These are phyloP conservation scores for Pseudotsuga menziesii DNA, from an alignment of 75 land plant genomes.

Conservation along the genomic window DNA sequence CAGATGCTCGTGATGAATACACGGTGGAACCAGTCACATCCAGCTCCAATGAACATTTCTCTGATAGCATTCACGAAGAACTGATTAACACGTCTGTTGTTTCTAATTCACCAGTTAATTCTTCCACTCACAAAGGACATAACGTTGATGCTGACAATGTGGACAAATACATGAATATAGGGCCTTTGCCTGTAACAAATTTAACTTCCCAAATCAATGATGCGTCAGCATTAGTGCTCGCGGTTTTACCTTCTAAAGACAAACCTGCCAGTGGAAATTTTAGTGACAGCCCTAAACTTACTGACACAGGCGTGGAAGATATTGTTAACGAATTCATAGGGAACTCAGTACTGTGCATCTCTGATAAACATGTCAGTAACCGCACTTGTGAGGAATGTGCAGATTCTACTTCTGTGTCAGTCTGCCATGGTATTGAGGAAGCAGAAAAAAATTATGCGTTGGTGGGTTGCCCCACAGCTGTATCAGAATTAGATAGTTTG, in stretches of 20 bases:
- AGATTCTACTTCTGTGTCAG: not conserved
- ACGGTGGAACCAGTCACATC: not conserved
- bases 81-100: not conserved
- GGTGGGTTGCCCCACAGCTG: not conserved
- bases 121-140: not conserved
- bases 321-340: too few species aligned
- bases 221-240: not conserved
- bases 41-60: not conserved
- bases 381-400: not conserved
- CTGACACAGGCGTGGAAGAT: too few species aligned
- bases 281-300: too few species aligned
- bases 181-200: not conserved
- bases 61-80: not conserved
- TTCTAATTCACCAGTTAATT: not conserved
- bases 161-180: not conserved
- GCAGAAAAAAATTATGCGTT: not conserved
- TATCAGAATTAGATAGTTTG: not conserved
- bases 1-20: not conserved
- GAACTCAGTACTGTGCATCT: too few species aligned
- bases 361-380: too few species aligned
- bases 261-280: too few species aligned
- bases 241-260: too few species aligned
- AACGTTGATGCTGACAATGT: not conserved
- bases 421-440: not conserved
- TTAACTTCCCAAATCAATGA: not conserved